phyloP scores from a whole-genome alignment of 2,329 filamentous ascomycete genomes.

The Nigrograna mackinnonii region DNA sequence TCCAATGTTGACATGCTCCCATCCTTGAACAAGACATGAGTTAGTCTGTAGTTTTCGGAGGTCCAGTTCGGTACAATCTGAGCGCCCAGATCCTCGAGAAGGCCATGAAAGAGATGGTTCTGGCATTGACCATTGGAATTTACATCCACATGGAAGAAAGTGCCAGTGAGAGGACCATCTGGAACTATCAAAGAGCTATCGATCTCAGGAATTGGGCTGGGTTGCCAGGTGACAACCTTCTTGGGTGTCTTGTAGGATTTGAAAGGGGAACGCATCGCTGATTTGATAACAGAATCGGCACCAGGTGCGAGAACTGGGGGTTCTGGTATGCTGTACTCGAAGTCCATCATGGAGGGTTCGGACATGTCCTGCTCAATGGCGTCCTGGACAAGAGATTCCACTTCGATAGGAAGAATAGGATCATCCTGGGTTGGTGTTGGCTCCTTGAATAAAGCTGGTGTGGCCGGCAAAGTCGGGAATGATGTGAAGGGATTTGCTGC shows the following conservation, averaged over 20 bases:
- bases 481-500: neutral
- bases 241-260: constrained; percentile 38
- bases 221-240: constrained; percentile 39
- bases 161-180: constrained; percentile 54
- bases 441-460: neutral
- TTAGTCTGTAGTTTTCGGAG: constrained; percentile 75
- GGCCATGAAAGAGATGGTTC: constrained; percentile 72
- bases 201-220: constrained; percentile 12
- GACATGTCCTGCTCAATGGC: neutral
- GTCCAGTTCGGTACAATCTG: constrained; percentile 61
- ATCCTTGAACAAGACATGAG: constrained; percentile 89
- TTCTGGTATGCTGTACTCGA: neutral
- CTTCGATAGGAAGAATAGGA: neutral
- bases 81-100: constrained; percentile 75
- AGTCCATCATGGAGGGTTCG: neutral
- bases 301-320: neutral
- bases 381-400: neutral
- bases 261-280: constrained; percentile 39
- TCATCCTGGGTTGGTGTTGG: neutral
- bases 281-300: constrained; percentile 8
- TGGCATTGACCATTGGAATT: constrained; percentile 69
- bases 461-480: neutral
- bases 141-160: constrained; percentile 81
- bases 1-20: constrained; percentile 79
- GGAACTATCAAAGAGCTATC: constrained; percentile 24